Evolutionary conservation across 164 flowering plant species (phyloP).

Genomic region (Magnolia officinalis): DNA sequence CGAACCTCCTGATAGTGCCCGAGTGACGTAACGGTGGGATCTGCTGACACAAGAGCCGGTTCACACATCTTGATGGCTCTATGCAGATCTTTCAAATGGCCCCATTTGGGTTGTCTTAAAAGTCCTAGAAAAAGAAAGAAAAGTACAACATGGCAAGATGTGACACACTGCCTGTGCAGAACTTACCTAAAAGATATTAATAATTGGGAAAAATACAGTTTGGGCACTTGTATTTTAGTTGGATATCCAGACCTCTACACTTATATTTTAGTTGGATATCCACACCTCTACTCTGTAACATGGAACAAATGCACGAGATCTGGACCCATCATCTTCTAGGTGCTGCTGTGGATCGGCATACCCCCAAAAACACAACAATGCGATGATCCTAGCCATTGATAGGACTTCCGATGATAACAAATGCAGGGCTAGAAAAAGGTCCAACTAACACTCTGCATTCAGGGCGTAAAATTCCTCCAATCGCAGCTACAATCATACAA

Average conservation of each 20-base stretch:
- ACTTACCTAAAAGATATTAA: background rate
- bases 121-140: conserved; percentile 41
- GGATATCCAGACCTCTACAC: too few relatives aligned
- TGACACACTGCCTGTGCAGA: background rate
- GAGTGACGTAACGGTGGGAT: conserved; percentile 52
- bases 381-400: background rate
- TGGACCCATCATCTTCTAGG: background rate
- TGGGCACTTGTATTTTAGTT: background rate
- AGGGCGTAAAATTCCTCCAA: too few relatives aligned
- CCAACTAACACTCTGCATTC: too few relatives aligned
- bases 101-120: conserved; percentile 71
- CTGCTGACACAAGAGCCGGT: conserved; percentile 70
- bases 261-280: too few relatives aligned
- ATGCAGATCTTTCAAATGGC: conserved; percentile 83
- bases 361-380: background rate
- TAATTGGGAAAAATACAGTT: background rate
- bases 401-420: background rate
- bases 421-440: background rate
- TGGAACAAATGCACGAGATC: background rate
- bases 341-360: too few relatives aligned
- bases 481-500: too few relatives aligned
- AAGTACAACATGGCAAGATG: background rate
- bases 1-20: conserved; percentile 66
- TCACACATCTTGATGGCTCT: conserved; percentile 83
- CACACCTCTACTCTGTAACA: background rate